Conservation (phyloP, 192 early-diverging fungal species). For the Tieghemiomyces parasiticus region DNA sequence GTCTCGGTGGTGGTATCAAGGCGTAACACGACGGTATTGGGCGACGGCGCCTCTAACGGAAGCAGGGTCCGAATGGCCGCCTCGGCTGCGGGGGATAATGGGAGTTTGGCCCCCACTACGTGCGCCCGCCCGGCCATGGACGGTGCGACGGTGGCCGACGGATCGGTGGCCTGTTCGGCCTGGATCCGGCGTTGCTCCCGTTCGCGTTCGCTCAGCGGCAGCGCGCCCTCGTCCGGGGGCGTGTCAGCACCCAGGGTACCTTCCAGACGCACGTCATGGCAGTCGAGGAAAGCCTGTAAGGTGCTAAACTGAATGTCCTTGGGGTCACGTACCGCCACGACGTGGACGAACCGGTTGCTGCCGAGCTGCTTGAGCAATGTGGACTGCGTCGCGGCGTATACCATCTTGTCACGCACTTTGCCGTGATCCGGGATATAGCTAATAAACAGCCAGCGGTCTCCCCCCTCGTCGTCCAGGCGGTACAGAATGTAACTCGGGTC, state of each 20-base stretch:
- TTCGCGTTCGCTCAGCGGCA: constrained; percentile 80
- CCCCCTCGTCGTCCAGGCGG: not conserved
- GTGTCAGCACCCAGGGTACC: not conserved
- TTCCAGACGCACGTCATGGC: not conserved
- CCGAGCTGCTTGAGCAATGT: constrained; percentile 68
- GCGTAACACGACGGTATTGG: constrained; percentile 20
- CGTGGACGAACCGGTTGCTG: constrained; percentile 64
- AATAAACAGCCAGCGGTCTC: constrained; percentile 48
- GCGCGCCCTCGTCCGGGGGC: constrained; percentile 29
- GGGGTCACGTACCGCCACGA: constrained; percentile 56
- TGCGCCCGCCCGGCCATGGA: not conserved
- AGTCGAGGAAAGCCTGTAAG: not conserved
- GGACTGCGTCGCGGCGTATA: constrained; percentile 78
- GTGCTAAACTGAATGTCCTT: constrained; percentile 3
- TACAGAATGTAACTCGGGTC: constrained; percentile 1
- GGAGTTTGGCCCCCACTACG: not conserved
- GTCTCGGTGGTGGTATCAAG: not conserved
- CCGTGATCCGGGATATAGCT: constrained; percentile 70
- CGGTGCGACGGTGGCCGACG: not conserved
- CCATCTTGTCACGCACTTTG: constrained; percentile 81
- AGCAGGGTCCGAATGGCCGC: too few relatives aligned
- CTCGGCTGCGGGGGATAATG: not conserved
- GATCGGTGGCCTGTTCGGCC: constrained; percentile 31
- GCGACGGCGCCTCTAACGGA: constrained; percentile 22
- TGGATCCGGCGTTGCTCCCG: constrained; percentile 51